Conservation (phyloP, 768 basidiomycete species). For the Hemileccinum impolitum region DNA sequence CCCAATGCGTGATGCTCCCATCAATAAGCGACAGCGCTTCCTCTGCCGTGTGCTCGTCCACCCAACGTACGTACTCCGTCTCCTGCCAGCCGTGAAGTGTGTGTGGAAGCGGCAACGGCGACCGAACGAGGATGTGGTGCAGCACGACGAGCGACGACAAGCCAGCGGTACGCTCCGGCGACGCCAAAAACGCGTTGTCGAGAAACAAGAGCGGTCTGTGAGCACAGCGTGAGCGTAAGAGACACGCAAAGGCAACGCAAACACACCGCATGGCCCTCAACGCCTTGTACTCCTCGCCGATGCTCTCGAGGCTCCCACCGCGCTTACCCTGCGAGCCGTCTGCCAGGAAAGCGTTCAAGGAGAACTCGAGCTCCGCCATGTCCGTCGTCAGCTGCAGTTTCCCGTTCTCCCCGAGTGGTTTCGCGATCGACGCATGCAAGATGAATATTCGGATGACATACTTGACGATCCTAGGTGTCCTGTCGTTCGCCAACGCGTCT, state of each 20-base stretch:
- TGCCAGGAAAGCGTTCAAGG: conserved; percentile 73
- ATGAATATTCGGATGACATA: conserved; percentile 85
- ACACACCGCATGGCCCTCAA: conserved; percentile 83
- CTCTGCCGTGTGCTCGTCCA: conserved; percentile 82
- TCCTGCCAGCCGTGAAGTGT: conserved; percentile 91
- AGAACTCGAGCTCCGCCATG: conserved; percentile 96
- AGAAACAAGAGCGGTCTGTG: conserved; percentile 84
- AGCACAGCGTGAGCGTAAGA: too few species aligned
- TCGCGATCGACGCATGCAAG: conserved; percentile 89
- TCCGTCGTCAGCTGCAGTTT: conserved; percentile 94
- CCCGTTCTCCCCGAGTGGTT: conserved; percentile 87
- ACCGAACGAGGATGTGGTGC: conserved; percentile 89
- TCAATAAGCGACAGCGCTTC: conserved; percentile 83
- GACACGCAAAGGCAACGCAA: conserved; percentile 1
- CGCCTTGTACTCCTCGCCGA: conserved; percentile 85
- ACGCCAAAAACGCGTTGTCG: conserved; percentile 68
- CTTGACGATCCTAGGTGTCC: conserved; percentile 66
- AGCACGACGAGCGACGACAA: conserved; percentile 86
- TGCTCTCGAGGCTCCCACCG: conserved; percentile 62
- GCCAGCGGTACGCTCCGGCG: conserved; percentile 63
- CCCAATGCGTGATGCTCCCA: conserved; percentile 74
- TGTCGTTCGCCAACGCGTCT: conserved; percentile 25
- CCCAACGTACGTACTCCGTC: conserved; percentile 94
- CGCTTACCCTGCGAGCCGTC: conserved; percentile 57
- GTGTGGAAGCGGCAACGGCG: conserved; percentile 84